A percentile compares a stretch with the other conserved stretches of the same genome.
Evolutionary conservation across 176 grass and related monocot species (phyloP).

Genomic region (Oryza brachyantha): DNA sequence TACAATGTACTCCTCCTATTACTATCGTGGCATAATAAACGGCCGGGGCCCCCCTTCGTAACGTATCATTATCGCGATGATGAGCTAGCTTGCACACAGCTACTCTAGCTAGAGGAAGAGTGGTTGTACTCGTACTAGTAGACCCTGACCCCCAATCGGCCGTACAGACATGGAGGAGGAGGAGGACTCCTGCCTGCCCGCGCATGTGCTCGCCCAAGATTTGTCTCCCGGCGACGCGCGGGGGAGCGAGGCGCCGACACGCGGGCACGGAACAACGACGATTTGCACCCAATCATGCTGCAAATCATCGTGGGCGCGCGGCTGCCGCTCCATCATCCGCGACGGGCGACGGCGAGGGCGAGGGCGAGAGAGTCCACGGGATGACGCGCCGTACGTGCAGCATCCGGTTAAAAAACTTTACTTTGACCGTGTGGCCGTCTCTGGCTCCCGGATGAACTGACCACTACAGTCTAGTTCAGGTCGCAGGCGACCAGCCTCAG

Average conservation of each 20-base stretch:
- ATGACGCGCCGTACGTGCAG: not conserved
- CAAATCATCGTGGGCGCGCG: too few species aligned
- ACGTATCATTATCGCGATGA: not conserved
- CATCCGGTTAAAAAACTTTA: not conserved
- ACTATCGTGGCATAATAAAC: too few species aligned
- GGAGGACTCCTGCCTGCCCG: not conserved
- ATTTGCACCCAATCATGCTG: constrained; percentile 28
- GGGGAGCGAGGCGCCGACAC: too few species aligned
- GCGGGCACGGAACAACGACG: not conserved
- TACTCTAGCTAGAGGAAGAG: too few species aligned
- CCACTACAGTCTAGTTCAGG: too few species aligned
- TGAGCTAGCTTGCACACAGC: not conserved
- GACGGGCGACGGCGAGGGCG: too few species aligned
- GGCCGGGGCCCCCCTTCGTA: not conserved
- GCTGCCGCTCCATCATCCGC: too few species aligned
- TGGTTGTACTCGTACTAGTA: not conserved
- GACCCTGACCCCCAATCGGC: not conserved
- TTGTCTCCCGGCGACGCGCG: too few species aligned
- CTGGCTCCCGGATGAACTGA: too few species aligned
- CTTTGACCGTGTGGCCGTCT: too few species aligned
- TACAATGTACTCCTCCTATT: not conserved
- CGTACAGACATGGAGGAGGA: not conserved
- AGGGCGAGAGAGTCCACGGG: too few species aligned
- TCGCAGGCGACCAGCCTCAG: too few species aligned
- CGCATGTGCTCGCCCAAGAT: not conserved